Conservation (phyloP, 495 filamentous ascomycete species). For the Cercophora scortea region DNA sequence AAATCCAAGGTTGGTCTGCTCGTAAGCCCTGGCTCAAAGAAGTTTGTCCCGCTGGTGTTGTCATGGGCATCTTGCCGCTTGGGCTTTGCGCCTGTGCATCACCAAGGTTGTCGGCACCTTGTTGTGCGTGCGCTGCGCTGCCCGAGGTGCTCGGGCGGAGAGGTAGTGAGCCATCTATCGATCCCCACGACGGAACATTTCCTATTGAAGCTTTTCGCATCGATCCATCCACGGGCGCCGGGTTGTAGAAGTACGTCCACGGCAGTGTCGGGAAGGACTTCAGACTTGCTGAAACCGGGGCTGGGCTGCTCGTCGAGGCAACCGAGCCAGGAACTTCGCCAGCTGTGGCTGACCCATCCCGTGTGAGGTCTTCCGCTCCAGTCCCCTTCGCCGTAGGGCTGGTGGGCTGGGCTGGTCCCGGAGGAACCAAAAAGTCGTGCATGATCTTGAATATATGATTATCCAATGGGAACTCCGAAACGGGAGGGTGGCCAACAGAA, state of each 20-base stretch:
- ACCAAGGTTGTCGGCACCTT: not conserved
- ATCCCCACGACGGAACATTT: not conserved
- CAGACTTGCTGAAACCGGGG: constrained; percentile 27
- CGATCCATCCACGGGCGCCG: constrained; percentile 15
- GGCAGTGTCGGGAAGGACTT: constrained; percentile 35
- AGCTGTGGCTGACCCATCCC: constrained; percentile 33
- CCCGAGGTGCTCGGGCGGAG: constrained; percentile 14
- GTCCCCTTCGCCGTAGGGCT: too few species aligned
- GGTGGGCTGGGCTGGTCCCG: constrained; percentile 12
- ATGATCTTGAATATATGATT: constrained; percentile 32
- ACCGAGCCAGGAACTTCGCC: constrained; percentile 26
- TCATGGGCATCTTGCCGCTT: not conserved
- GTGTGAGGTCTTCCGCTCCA: constrained; percentile 20
- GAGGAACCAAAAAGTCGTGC: constrained; percentile 32
- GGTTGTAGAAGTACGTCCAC: constrained; percentile 35
- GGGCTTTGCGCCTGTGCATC: not conserved
- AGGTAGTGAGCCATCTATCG: constrained; percentile 1
- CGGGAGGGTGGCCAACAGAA: not conserved
- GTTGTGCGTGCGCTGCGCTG: constrained; percentile 1
- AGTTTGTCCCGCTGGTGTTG: too few species aligned
- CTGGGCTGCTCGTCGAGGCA: constrained; percentile 19
- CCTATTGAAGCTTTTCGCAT: not conserved
- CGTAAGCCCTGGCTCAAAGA: not conserved
- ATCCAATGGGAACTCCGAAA: constrained; percentile 21
- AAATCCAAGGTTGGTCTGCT: not conserved